Base-by-base conservation (phyloP, 2,329 filamentous ascomycete species). In the Furcasterigmium furcatum region DNA sequence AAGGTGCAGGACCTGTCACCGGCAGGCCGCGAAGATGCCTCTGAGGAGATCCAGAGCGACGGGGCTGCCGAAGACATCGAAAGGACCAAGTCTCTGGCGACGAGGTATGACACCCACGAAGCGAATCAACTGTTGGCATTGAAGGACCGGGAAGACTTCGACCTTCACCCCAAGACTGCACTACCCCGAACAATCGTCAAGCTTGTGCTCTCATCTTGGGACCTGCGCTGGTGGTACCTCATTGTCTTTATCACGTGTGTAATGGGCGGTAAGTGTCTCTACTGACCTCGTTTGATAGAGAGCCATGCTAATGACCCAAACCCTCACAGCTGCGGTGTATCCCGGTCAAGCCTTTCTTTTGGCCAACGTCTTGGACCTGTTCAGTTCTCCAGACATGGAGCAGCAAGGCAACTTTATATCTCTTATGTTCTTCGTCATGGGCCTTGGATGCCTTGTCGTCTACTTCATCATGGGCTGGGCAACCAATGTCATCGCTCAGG, bases 291-390 rank as follows among this genome's bases (percentile, higher is more conserved):
- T n/a, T n/a, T n/a, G n/a, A n/a, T n/a, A n/a, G n/a, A n/a, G n/a
- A n/a, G n/a, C n/a, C n/a, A n/a, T n/a, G n/a, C n/a, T n/a, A n/a
- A 27, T 27, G 24, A 27, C 24, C 24, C 27, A 22, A 16, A 42
- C 18, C 12, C 13, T 46, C 34, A 16, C 27, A 49, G 66, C 60
- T 22, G 68, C 62, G 13, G 57, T 61, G 3, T 67, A 61, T 39
- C 72, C 72, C 1, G 68, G 59, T 3, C 69, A 76, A 43, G 66
- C 73, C 2, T 57, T 75, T 39, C 50, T 76, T 5, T 53, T 73
- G 19, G 62, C 64, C 7, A 59, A 59, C 22, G 58, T 70, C 13
- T 64, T 70, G 32, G 60, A 70, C 2, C 62, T 71, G 4, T 44
- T 63, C 2, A 47, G 52, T 16, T 18, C 29, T 22, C 14, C 5